Percentiles rank a stretch among this genome's conserved stretches.
Evolutionary conservation across 805 yeast species (phyloP).

Genomic region (Wickerhamiella parazyma): DNA sequence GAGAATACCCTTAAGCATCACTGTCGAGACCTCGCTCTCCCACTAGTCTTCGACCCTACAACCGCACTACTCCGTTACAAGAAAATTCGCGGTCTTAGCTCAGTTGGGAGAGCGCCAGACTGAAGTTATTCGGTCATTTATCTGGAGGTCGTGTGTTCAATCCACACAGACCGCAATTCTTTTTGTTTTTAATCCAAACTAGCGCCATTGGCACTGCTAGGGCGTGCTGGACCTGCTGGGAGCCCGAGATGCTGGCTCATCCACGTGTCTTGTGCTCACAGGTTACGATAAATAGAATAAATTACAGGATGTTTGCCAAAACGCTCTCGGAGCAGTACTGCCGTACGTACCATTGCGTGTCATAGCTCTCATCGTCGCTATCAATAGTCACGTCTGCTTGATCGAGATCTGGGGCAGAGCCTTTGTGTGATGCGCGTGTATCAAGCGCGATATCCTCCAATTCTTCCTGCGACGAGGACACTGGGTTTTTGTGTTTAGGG

Average conservation of each 20-base stretch:
- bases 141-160: constrained; percentile 78
- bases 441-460: background rate
- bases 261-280: too few relatives aligned
- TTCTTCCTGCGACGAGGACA: constrained; percentile 4
- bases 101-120: constrained; percentile 39
- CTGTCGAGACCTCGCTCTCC: too few relatives aligned
- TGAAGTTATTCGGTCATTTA: constrained; percentile 26
- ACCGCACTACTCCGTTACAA: too few relatives aligned
- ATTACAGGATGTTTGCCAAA: background rate
- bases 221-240: too few relatives aligned
- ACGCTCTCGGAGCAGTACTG: constrained; percentile 2
- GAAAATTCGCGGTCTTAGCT: constrained; percentile 32
- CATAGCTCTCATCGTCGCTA: background rate
- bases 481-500: background rate
- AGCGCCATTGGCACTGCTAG: too few relatives aligned
- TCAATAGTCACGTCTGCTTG: background rate
- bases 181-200: constrained; percentile 2
- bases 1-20: too few relatives aligned
- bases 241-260: too few relatives aligned
- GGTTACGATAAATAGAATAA: background rate
- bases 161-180: constrained; percentile 38
- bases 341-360: background rate
- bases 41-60: too few relatives aligned
- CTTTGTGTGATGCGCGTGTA: background rate
- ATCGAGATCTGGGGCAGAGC: background rate